phyloP scores from a whole-genome alignment of 345 rosid species.

The Linum usitatissimum region DNA sequence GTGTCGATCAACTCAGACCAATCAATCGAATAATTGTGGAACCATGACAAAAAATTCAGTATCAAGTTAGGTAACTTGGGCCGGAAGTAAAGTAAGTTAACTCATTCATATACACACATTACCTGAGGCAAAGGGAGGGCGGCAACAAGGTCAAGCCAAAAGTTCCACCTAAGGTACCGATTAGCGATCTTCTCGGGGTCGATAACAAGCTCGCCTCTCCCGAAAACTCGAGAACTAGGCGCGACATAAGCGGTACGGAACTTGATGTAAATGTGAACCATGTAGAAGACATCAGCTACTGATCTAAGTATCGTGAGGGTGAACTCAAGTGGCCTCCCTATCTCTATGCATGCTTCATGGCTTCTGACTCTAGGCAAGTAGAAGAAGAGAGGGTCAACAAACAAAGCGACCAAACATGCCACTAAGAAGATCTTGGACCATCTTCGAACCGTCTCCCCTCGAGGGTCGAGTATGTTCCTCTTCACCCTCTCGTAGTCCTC shows the following conservation, averaged over 20 bases:
- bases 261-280: neutral
- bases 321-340: neutral
- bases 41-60: no score
- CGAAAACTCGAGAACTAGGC: conserved; percentile 5
- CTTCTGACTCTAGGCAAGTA: neutral
- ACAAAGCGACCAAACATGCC: neutral
- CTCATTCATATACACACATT: neutral
- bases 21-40: no score
- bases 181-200: neutral
- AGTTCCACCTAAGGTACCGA: neutral
- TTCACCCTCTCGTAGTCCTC: conserved; percentile 5
- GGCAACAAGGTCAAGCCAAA: conserved; percentile 4
- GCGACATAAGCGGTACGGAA: conserved; percentile 1
- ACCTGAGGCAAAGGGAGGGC: conserved; percentile 8
- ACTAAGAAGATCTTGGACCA: conserved; percentile 3
- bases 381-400: conserved; percentile 7
- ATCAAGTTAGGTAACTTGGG: no score
- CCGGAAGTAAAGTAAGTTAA: no score
- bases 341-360: neutral
- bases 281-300: conserved; percentile 2
- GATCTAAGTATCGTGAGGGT: neutral
- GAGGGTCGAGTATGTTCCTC: conserved; percentile 4
- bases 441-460: neutral
- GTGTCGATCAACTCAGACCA: no score
- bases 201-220: conserved; percentile 5